Conservation (phyloP, 2,329 filamentous ascomycete genomes). For the Curvularia sp. region DNA sequence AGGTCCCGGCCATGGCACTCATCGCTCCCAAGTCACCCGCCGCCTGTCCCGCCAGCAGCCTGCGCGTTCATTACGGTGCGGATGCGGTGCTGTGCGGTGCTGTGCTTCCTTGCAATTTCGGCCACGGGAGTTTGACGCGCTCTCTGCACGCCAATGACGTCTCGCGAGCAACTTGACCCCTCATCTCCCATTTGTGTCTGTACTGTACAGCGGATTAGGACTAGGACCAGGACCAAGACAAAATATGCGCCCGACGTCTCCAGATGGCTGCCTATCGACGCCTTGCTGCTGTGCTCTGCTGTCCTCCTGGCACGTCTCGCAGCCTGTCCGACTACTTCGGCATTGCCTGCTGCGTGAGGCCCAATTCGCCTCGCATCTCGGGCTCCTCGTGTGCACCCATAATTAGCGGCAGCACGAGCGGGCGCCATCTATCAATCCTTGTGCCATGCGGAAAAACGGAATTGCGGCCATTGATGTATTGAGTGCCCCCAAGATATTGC, state of each 20-base stretch:
- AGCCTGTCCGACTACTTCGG: background rate
- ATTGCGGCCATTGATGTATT: conserved; percentile 20
- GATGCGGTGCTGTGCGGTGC: background rate
- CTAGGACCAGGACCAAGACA: background rate
- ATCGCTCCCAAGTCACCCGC: conserved; percentile 5
- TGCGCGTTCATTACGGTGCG: background rate
- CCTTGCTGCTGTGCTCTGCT: background rate
- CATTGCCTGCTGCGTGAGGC: conserved; percentile 3
- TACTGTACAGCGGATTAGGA: no score
- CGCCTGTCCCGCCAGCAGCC: conserved; percentile 5
- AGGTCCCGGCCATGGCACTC: no score
- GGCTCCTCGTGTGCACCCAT: conserved; percentile 21
- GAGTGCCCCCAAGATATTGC: conserved; percentile 29
- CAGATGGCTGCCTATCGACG: conserved; percentile 4
- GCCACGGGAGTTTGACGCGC: conserved; percentile 17
- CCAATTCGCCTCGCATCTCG: conserved; percentile 15
- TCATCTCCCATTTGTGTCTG: conserved; percentile 12
- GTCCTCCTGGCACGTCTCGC: background rate
- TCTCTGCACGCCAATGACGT: conserved; percentile 28
- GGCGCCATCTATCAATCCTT: conserved; percentile 22
- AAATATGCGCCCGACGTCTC: conserved; percentile 7
- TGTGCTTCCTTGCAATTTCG: conserved; percentile 6
- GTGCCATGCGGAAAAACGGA: conserved; percentile 33
- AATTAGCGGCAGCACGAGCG: conserved; percentile 24
- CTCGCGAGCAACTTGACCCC: conserved; percentile 22